These are phyloP conservation scores for Cicer bijugum DNA, from an alignment of 306 rosid genomes.

Conservation along the genomic window DNA sequence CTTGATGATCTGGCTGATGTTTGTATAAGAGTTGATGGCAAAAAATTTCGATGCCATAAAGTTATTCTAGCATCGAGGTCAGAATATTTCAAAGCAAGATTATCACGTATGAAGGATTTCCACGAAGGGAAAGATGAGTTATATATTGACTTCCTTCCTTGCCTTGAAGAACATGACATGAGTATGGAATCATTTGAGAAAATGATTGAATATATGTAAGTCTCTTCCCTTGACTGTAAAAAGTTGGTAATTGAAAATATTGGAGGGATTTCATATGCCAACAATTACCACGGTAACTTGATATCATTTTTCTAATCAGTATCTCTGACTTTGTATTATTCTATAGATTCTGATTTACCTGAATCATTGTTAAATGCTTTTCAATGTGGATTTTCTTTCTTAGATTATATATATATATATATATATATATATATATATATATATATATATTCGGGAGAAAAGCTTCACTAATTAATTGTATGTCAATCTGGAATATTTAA, in stretches of 20 bases:
- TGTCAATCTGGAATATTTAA: slow-evolving; percentile 26
- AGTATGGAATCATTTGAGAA: slow-evolving; percentile 83
- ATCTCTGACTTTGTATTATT: slow-evolving; percentile 28
- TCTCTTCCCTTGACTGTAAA: slow-evolving; percentile 40
- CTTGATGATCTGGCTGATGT: slow-evolving; percentile 84
- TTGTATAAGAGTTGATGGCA: slow-evolving; percentile 68
- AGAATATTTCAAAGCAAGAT: slow-evolving; percentile 89
- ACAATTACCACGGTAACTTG: not conserved
- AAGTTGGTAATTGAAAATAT: slow-evolving; percentile 29
- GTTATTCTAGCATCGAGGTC: slow-evolving; percentile 93
- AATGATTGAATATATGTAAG: slow-evolving; percentile 91
- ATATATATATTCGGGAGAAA: not conserved
- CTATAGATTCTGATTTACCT: slow-evolving; percentile 32
- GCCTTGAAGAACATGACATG: slow-evolving; percentile 82
- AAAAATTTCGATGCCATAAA: slow-evolving; percentile 78
- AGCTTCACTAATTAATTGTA: slow-evolving; percentile 7
- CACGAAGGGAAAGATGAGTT: slow-evolving; percentile 65
- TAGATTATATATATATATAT: slow-evolving; percentile 2
- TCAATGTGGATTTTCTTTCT: slow-evolving; percentile 32
- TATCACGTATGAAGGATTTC: slow-evolving; percentile 80
- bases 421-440: not conserved
- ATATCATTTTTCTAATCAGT: slow-evolving; percentile 34
- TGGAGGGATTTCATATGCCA: slow-evolving; percentile 34
- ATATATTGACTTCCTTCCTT: slow-evolving; percentile 63
- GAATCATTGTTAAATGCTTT: slow-evolving; percentile 32